Evolutionary conservation across 1,139 yeast genomes (phyloP).

Genomic region (Zygosaccharomyces pseudobailii): DNA sequence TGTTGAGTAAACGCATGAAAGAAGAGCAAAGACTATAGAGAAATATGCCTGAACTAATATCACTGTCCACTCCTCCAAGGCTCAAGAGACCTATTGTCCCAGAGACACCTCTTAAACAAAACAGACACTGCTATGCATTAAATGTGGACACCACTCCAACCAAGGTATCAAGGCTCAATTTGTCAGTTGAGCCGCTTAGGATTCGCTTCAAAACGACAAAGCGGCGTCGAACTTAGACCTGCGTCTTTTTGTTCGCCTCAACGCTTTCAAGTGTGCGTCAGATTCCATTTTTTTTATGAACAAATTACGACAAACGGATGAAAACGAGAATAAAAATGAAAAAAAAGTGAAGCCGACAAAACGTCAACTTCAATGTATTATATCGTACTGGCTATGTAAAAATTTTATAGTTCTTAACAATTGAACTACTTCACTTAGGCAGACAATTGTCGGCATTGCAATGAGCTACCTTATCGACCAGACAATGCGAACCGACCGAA

Average conservation of each 20-base stretch:
- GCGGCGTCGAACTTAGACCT: not conserved
- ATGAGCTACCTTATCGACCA: conserved; percentile 44
- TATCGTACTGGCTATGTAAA: not conserved
- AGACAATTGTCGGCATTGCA: conserved; percentile 43
- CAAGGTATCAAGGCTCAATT: conserved; percentile 6
- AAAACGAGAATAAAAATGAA: not conserved
- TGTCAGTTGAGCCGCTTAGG: not conserved
- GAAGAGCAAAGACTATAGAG: not conserved
- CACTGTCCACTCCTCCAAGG: conserved; percentile 8
- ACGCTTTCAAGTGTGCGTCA: no score
- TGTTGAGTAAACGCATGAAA: not conserved
- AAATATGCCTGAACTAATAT: not conserved
- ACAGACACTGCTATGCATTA: not conserved
- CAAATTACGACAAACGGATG: not conserved
- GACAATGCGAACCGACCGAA: conserved; percentile 34
- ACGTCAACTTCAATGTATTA: not conserved
- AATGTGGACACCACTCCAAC: conserved; percentile 6
- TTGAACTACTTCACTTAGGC: conserved; percentile 7
- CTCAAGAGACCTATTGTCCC: conserved; percentile 1
- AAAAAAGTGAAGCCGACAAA: not conserved
- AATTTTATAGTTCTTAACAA: not conserved
- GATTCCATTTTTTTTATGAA: not conserved
- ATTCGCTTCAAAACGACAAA: not conserved
- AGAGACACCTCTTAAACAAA: conserved; percentile 8
- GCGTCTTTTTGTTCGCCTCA: not conserved